A percentile compares a stretch with the other conserved stretches of the same genome.
phyloP scores from a whole-genome alignment of 2,329 filamentous ascomycete species.

The Sclerotinia spermophila region DNA sequence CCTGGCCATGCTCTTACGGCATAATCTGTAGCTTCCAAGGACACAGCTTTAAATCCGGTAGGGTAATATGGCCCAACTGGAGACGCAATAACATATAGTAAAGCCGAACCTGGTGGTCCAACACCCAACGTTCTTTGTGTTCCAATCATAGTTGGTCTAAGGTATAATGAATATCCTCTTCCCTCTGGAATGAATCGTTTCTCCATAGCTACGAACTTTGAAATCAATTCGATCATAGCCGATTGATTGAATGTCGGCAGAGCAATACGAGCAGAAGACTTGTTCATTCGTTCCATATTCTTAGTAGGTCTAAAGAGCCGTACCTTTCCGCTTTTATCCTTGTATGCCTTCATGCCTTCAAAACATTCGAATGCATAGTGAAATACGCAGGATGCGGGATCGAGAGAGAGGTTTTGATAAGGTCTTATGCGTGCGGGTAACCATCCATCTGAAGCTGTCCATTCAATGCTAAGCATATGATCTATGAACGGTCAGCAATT shows the following conservation, averaged over 20 bases:
- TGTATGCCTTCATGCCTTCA: slow-evolving; percentile 99
- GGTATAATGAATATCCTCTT: slow-evolving; percentile 90
- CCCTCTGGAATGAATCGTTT: slow-evolving; percentile 83
- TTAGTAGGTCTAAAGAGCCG: slow-evolving; percentile 90
- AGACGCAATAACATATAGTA: slow-evolving; percentile 92
- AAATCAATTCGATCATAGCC: slow-evolving; percentile 75
- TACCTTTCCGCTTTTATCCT: slow-evolving; percentile 72
- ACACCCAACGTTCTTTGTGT: slow-evolving; percentile 94
- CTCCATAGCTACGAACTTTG: slow-evolving; percentile 75
- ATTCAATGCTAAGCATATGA: slow-evolving; percentile 95
- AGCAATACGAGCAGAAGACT: slow-evolving; percentile 85
- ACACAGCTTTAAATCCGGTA: slow-evolving; percentile 96
- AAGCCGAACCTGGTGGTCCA: slow-evolving; percentile 82
- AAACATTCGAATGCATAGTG: slow-evolving; percentile 99
- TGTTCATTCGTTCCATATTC: slow-evolving; percentile 96
- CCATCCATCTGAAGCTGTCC: slow-evolving; percentile 76
- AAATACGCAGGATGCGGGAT: slow-evolving; percentile 94
- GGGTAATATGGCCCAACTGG: slow-evolving; percentile 98
- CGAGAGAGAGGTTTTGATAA: slow-evolving; percentile 95
- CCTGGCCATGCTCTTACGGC: slow-evolving; percentile 97
- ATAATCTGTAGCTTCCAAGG: slow-evolving; percentile 92
- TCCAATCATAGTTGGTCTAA: slow-evolving; percentile 94
- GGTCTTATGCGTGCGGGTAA: slow-evolving; percentile 76
- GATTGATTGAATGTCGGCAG: slow-evolving; percentile 78
- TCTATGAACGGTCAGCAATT: slow-evolving; percentile 51